These are phyloP conservation scores for Paecilomyces sp. DNA, from an alignment of 2,329 filamentous ascomycete species.

Conservation along the genomic window DNA sequence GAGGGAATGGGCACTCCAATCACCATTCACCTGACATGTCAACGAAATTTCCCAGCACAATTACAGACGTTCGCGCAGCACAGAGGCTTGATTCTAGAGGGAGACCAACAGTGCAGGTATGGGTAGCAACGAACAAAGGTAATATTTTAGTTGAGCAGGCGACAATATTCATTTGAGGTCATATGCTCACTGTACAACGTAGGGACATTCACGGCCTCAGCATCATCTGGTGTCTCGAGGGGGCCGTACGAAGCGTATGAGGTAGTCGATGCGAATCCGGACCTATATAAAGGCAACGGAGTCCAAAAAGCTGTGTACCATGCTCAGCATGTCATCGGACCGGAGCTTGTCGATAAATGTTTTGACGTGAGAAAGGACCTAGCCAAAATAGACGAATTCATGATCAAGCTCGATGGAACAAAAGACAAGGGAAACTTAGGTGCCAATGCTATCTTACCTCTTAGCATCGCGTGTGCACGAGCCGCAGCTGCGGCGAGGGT, in stretches of 20 bases:
- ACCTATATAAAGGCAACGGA: slow-evolving; percentile 49
- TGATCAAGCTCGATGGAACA: slow-evolving; percentile 51
- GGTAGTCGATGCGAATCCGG: slow-evolving; percentile 43
- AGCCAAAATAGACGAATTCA: slow-evolving; percentile 46
- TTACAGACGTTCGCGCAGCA: slow-evolving; percentile 8
- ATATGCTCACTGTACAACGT: not conserved
- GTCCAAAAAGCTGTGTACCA: slow-evolving; percentile 50
- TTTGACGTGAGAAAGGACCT: slow-evolving; percentile 48
- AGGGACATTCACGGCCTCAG: slow-evolving; percentile 24
- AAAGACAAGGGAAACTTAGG: slow-evolving; percentile 53
- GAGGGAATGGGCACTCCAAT: not conserved
- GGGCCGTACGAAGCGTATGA: slow-evolving; percentile 28
- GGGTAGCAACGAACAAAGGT: slow-evolving; percentile 19
- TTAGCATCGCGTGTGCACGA: slow-evolving; percentile 54
- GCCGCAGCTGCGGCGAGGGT: slow-evolving; percentile 49
- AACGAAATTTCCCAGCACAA: not conserved
- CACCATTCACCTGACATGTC: not conserved
- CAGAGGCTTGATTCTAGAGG: slow-evolving; percentile 27
- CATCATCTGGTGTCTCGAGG: slow-evolving; percentile 29
- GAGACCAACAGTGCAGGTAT: slow-evolving; percentile 29
- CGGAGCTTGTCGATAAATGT: slow-evolving; percentile 46
- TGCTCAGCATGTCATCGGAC: slow-evolving; percentile 49
- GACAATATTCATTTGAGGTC: not conserved
- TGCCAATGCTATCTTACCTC: slow-evolving; percentile 55
- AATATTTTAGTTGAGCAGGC: not conserved